A percentile compares a stretch with the other conserved stretches of the same genome.
Conservation (phyloP, 192 early-diverging fungal genomes). For the Backusella parvicylindrica region DNA sequence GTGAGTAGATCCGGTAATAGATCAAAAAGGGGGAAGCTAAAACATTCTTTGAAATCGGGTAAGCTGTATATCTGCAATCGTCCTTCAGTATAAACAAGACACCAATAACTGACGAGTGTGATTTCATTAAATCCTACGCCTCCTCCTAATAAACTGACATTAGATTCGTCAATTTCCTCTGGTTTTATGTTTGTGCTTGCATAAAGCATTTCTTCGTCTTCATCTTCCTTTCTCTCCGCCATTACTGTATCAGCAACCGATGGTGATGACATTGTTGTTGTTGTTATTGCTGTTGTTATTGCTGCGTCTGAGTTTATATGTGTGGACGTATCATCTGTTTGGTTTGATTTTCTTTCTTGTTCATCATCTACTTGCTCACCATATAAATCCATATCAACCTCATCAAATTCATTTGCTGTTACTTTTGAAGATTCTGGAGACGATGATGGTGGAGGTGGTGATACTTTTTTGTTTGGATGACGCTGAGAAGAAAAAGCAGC, state of each 20-base stretch:
- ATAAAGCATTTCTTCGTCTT: slow-evolving; percentile 53
- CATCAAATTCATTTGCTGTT: slow-evolving; percentile 34
- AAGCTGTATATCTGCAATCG: slow-evolving; percentile 52
- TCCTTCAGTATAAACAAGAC: slow-evolving; percentile 62
- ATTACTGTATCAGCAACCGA: neutral
- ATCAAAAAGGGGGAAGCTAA: slow-evolving; percentile 56
- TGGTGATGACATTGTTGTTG: neutral
- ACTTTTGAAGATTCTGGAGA: neutral
- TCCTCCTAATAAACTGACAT: slow-evolving; percentile 37
- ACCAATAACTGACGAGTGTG: slow-evolving; percentile 55
- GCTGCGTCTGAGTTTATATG: neutral
- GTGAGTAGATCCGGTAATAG: slow-evolving; percentile 50
- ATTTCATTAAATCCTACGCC: slow-evolving; percentile 26
- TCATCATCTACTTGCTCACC: slow-evolving; percentile 19
- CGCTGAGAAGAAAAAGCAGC: neutral
- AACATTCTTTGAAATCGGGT: slow-evolving; percentile 53
- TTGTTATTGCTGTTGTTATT: no score
- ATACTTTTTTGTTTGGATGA: neutral
- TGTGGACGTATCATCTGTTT: neutral
- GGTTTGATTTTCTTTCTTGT: neutral
- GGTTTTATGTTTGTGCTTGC: slow-evolving; percentile 17
- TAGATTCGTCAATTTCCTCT: slow-evolving; percentile 23
- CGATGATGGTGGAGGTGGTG: neutral
- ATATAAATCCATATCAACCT: slow-evolving; percentile 44
- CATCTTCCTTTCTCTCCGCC: slow-evolving; percentile 31